Base-by-base conservation (phyloP, 345 rosid species). In the Geranium brycei region DNA sequence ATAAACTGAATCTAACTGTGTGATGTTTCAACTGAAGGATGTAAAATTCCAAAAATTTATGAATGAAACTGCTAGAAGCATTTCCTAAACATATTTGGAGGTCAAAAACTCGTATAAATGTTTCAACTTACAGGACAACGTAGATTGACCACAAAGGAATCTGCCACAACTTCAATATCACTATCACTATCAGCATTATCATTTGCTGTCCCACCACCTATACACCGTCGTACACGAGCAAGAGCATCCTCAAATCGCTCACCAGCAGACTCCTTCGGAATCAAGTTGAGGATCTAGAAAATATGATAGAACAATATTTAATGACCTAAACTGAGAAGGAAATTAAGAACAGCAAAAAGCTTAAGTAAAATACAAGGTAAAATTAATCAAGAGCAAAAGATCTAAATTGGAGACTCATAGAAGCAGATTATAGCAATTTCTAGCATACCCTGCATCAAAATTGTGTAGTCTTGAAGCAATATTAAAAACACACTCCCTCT, bases 141-240 rank as follows among this genome's bases (percentile, higher is more conserved):
- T 12, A 93, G 88, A 75, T 80, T 88, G 78, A 90, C 87, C 68
- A 72, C 66, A 64, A 93, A 71, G 65, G 79, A 81, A 65, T 93
- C 99, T 40, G 97, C 97, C 74, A 93, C 97, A 69, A 90, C 92
- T 82, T 90, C 92, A 68, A 87, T 67, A 66, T 90, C 95, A 77
- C 95, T 87, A 72, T 87, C 97, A 72, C 95, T 85, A 60, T 84
- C 91, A 7, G 85, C 91, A 82, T 91, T 78, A 64, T 86, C 88
- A 41, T 83, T 76, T 55, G 80, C 76, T 69, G 72, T 73, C 62
- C 90, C 90, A 75, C 96, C 95, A 66, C 92, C 95, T 76, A 87
- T 76, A 61, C 97, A 87, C 62, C 97, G 89, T 28, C 87, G 74
- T 47, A 90, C 87, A 17, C 97, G 95, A 69, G 84, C 80, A 58